Evolutionary conservation across 306 rosid species (phyloP).

Genomic region (Trifolium repens): DNA sequence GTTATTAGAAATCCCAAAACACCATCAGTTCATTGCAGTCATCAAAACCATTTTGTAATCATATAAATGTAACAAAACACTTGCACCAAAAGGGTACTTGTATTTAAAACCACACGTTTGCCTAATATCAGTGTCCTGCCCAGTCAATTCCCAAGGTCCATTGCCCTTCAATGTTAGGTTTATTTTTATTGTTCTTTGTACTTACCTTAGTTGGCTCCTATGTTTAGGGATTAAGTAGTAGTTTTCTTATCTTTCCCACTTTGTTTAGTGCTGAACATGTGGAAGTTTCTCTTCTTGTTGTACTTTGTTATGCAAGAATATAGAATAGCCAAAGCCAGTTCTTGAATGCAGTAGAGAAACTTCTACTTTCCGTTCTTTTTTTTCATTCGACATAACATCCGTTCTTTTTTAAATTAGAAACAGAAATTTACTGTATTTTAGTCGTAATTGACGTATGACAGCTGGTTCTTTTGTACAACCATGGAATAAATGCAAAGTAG

Average conservation of each 20-base stretch:
- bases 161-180: not conserved
- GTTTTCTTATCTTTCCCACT: not conserved
- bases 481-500: not conserved
- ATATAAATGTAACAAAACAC: slow-evolving; percentile 7
- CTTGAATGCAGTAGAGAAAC: not conserved
- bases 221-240: slow-evolving; percentile 4
- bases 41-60: slow-evolving; percentile 18
- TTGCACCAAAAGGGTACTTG: slow-evolving; percentile 20
- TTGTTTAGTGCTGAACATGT: not conserved
- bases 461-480: not conserved
- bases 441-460: not conserved
- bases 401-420: not conserved
- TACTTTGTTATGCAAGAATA: slow-evolving; percentile 12
- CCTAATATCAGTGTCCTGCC: not conserved
- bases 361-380: not conserved
- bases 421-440: not conserved
- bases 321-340: slow-evolving; percentile 1
- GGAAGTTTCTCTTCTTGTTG: not conserved
- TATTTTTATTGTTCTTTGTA: not conserved
- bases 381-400: not conserved
- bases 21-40: slow-evolving; percentile 38
- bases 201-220: not conserved
- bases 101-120: not conserved
- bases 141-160: not conserved
- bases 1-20: slow-evolving; percentile 35